Evolutionary conservation across 2,329 filamentous ascomycete genomes (phyloP).

Genomic region (Penicillium corylophilum): DNA sequence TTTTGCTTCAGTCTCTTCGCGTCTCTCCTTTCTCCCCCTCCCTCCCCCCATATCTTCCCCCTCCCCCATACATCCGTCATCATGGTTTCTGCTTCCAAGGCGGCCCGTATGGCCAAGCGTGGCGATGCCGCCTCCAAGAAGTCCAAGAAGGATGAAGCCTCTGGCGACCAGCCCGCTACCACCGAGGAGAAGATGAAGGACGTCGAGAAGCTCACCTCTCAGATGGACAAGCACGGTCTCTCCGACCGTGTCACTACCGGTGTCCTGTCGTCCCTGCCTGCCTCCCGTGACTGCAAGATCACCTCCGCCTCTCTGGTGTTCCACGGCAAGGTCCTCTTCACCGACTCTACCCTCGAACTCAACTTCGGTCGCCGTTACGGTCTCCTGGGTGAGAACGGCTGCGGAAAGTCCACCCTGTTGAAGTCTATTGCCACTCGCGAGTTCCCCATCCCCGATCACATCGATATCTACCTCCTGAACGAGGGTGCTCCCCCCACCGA

Average conservation of each 20-base stretch:
- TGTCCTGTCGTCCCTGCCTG: constrained; percentile 79
- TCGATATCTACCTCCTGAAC: constrained; percentile 98
- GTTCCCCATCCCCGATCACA: constrained; percentile 90
- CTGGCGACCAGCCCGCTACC: constrained; percentile 66
- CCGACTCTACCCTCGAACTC: constrained; percentile 88
- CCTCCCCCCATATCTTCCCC: constrained; percentile 10
- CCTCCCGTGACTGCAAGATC: constrained; percentile 95
- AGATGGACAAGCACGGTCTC: constrained; percentile 94
- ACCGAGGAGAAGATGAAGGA: constrained; percentile 71
- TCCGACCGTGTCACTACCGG: constrained; percentile 98
- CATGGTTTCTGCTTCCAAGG: constrained; percentile 69
- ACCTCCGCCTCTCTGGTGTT: constrained; percentile 91
- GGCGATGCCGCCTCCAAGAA: constrained; percentile 62
- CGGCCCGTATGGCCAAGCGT: constrained; percentile 66
- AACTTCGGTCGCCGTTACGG: constrained; percentile 92
- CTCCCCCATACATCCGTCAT: constrained; percentile 26
- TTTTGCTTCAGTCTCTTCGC: constrained; percentile 8
- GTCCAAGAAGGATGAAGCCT: constrained; percentile 56
- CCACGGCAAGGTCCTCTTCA: constrained; percentile 95
- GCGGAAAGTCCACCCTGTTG: constrained; percentile 96
- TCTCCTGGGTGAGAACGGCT: constrained; percentile 96
- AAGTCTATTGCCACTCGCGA: constrained; percentile 93
- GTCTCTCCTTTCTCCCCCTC: constrained; percentile 8
- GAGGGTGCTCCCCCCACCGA: constrained; percentile 90
- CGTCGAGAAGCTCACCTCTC: constrained; percentile 82